phyloP scores from a whole-genome alignment of 768 basidiomycete species.

The Thelephora ganbajun region DNA sequence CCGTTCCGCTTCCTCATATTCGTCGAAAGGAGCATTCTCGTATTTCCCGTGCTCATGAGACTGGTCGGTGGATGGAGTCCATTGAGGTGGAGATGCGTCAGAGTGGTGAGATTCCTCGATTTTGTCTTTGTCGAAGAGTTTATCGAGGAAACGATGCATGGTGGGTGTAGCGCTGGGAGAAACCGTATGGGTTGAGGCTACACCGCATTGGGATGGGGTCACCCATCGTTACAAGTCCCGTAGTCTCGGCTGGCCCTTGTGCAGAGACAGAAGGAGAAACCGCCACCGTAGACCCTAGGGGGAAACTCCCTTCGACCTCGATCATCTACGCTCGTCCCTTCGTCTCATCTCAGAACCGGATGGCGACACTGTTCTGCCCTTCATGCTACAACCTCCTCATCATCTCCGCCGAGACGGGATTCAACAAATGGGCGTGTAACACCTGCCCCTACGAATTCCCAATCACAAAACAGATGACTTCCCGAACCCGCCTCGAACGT shows the following conservation, averaged over 20 bases:
- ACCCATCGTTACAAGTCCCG: too few relatives aligned
- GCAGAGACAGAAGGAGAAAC: background rate
- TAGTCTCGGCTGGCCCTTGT: too few relatives aligned
- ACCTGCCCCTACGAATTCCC: constrained; percentile 94
- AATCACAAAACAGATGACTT: constrained; percentile 86
- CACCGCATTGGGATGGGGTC: too few relatives aligned
- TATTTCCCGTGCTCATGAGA: constrained; percentile 33
- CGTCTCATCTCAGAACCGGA: background rate
- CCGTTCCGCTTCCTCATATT: constrained; percentile 33
- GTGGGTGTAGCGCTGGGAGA: too few relatives aligned
- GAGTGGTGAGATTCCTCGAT: too few relatives aligned
- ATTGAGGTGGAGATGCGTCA: constrained; percentile 27
- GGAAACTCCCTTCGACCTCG: background rate
- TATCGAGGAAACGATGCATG: too few relatives aligned
- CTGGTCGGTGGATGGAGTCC: constrained; percentile 45
- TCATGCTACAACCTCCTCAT: constrained; percentile 83
- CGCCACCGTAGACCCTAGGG: background rate
- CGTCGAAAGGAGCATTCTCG: constrained; percentile 43
- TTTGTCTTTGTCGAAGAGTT: too few relatives aligned
- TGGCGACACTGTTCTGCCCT: constrained; percentile 84
- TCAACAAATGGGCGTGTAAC: constrained; percentile 89
- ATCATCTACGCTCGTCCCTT: too few relatives aligned
- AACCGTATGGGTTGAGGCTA: too few relatives aligned
- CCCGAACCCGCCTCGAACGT: constrained; percentile 70
- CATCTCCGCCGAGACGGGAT: constrained; percentile 62